phyloP scores from a whole-genome alignment of 805 yeast species.

The Lipomyces sp. region DNA sequence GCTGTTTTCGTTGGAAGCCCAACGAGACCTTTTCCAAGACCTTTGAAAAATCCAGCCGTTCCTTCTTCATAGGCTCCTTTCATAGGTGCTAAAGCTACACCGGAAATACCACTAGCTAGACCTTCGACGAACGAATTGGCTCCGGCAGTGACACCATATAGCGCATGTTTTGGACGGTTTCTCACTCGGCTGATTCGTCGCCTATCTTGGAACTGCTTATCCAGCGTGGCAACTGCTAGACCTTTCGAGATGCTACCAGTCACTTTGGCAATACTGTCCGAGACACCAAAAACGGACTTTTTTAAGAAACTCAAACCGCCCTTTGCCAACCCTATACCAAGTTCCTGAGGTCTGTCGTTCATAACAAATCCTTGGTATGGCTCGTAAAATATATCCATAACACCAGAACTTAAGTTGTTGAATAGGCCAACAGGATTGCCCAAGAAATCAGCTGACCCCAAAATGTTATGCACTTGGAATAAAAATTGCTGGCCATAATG shows the following conservation, averaged over 20 bases:
- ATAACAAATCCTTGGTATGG: conserved; percentile 95
- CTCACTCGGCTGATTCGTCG: conserved; percentile 75
- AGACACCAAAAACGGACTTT: conserved; percentile 91
- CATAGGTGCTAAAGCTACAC: conserved; percentile 87
- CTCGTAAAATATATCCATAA: conserved; percentile 93
- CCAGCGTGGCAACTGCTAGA: conserved; percentile 86
- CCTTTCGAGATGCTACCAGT: conserved; percentile 97
- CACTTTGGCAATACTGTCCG: conserved; percentile 89
- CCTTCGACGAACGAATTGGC: conserved; percentile 89
- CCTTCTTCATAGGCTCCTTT: conserved; percentile 91
- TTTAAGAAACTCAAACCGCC: conserved; percentile 94
- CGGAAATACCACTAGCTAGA: conserved; percentile 82
- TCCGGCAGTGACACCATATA: conserved; percentile 82
- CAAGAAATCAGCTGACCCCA: conserved; percentile 94
- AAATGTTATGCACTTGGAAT: conserved; percentile 86
- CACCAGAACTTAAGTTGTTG: conserved; percentile 91
- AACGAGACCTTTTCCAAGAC: conserved; percentile 90
- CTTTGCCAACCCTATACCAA: conserved; percentile 93
- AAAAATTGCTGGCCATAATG: conserved; percentile 93
- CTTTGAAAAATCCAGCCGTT: conserved; percentile 88
- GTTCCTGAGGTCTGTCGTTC: conserved; percentile 93
- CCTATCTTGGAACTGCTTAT: conserved; percentile 77
- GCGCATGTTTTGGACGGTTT: conserved; percentile 81
- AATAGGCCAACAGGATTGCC: conserved; percentile 98
- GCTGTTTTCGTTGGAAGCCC: conserved; percentile 98